Evolutionary conservation across 345 rosid species (phyloP), one percentile per base, ranked within the genome.

Genomic region (Capsella bursapastoris): DNA sequence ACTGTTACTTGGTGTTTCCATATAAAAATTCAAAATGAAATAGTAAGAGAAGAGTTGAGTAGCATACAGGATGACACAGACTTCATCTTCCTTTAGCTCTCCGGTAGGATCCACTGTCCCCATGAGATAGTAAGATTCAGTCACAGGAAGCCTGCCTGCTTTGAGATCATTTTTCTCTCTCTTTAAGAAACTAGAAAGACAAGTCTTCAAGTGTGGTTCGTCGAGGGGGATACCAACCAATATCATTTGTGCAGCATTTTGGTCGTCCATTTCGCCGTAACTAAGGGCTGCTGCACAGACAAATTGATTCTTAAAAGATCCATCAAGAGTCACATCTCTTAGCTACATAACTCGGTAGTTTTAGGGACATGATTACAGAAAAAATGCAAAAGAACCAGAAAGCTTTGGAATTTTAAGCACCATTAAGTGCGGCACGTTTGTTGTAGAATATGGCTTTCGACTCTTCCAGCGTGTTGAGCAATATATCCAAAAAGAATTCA

Each of bases 21-120:
- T 38, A 31, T 51, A 60, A 72, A 22, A 25, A n/a, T 29, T 34
- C 10, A 32, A 70, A 70, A 57, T 15, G 57, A 41, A 71, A 53
- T 28, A 35, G 48, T 22, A 64, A 14, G 14, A 22, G 35, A 59
- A 40, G 65, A 60, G 37, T 1, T 2, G 22, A 16, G 29, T 64
- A 58, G 69, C 98, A 3, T 85, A 93, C 98, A 88, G 79, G 57
- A 93, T 87, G 45, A 93, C 75, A 79, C 96, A 82, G 73, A 93
- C 94, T 93, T 93, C 90, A 82, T 83, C 80, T 11, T 77, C 66
- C 81, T 84, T 79, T 14, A 93, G 81, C 67, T 41, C 64, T 66
- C 87, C 87, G 0, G 97, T 87, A 53, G 98, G 98, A 78, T 93
- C 94, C 18, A 77, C 86, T 11, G 94, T 93, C 29, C 97, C 98